These are phyloP conservation scores for Calycina marina DNA, from an alignment of 2,329 filamentous ascomycete genomes.

Conservation along the genomic window DNA sequence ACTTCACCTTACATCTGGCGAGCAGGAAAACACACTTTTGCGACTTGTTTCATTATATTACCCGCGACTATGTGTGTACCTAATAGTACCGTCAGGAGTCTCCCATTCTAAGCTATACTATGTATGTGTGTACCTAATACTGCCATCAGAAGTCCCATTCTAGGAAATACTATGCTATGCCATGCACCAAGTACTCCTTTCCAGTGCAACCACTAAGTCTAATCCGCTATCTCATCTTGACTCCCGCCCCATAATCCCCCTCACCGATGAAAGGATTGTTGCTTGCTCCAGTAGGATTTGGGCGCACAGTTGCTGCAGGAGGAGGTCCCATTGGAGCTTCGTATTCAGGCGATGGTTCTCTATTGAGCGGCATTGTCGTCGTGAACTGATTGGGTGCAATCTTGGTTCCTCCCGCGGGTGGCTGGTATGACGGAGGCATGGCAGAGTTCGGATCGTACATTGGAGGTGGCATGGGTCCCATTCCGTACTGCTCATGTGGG, in stretches of 20 bases:
- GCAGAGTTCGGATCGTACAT: slow-evolving; percentile 40
- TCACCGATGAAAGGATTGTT: slow-evolving; percentile 24
- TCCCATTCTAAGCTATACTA: too few relatives aligned
- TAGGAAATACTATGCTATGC: too few relatives aligned
- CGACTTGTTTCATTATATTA: too few relatives aligned
- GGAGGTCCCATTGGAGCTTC: slow-evolving; percentile 36
- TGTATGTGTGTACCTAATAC: too few relatives aligned
- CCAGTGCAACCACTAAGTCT: too few relatives aligned
- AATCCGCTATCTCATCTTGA: too few relatives aligned
- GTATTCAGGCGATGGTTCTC: slow-evolving; percentile 23
- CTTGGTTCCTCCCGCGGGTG: slow-evolving; percentile 36
- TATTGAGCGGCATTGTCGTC: slow-evolving; percentile 17
- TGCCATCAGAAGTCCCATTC: too few relatives aligned
- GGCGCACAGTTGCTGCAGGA: slow-evolving; percentile 22
- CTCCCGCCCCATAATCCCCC: too few relatives aligned
- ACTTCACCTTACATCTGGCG: slow-evolving; percentile 6
- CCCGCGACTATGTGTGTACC: too few relatives aligned
- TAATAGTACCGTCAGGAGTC: too few relatives aligned
- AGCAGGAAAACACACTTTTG: too few relatives aligned
- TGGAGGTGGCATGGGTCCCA: slow-evolving; percentile 37
- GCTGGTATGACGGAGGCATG: slow-evolving; percentile 40
- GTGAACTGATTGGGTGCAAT: slow-evolving; percentile 35
- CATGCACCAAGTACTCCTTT: too few relatives aligned
- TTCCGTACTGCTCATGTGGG: slow-evolving; percentile 25
- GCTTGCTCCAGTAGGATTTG: slow-evolving; percentile 21